A percentile compares a stretch with the other conserved stretches of the same genome.
Evolutionary conservation across 352 stramenopile genomes (phyloP).

Genomic region (Pilasporangium apinafurcum): DNA sequence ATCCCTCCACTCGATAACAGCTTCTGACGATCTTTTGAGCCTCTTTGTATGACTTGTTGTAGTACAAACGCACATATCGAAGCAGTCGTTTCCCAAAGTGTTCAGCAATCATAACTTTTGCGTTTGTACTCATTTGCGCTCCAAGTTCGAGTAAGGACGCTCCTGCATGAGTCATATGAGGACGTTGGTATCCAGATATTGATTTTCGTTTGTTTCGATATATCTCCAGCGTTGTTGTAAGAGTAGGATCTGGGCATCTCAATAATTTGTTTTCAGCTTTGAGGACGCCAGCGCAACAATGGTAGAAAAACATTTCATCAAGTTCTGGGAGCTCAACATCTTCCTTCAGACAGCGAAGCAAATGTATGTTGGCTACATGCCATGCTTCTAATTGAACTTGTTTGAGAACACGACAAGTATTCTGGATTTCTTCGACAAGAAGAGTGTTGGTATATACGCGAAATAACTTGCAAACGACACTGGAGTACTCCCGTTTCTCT

Average conservation of each 20-base stretch:
- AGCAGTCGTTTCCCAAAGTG: slow-evolving; percentile 5
- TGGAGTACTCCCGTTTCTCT: background rate
- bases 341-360: slow-evolving; percentile 4
- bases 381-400: slow-evolving; percentile 8
- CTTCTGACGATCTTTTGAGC: background rate
- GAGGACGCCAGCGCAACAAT: slow-evolving; percentile 2
- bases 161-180: too few species aligned
- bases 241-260: background rate
- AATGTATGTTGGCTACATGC: slow-evolving; percentile 7
- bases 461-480: slow-evolving; percentile 8
- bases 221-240: slow-evolving; percentile 1
- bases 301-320: slow-evolving; percentile 6
- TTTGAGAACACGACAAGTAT: slow-evolving; percentile 2
- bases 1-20: background rate
- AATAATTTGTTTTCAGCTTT: background rate
- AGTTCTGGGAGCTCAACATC: slow-evolving; percentile 1
- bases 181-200: background rate
- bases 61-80: background rate
- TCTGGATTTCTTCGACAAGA: background rate
- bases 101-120: slow-evolving; percentile 1
- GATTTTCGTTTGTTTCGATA: slow-evolving; percentile 1
- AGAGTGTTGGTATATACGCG: background rate
- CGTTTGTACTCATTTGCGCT: slow-evolving; percentile 2
- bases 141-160: background rate
- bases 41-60: slow-evolving; percentile 1